Base-by-base conservation (phyloP, 1,139 yeast species). In the Starmera stellimalicola region DNA sequence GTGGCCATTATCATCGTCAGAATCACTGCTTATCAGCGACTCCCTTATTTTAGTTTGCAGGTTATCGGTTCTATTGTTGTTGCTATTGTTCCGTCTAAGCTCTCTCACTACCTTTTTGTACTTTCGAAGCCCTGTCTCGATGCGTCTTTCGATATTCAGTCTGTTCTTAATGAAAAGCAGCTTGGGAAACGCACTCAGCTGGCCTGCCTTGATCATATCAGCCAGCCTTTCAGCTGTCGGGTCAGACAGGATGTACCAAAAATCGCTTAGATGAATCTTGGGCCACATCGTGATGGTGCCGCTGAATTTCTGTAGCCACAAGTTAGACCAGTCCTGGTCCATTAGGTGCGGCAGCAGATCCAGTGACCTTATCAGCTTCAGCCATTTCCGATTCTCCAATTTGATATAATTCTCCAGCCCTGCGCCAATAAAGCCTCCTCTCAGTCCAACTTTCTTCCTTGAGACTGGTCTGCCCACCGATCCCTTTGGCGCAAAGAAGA, bases 261-360 rank as follows among this genome's bases (percentile, higher is more conserved):
- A 75, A 50, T 82, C 93, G 26, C 51, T 55, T 14, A 78, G 52
- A 29, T 60, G 60, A 43, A 76, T 71, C 42, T 77, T 66, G 4
- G 93, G 93, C 78, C 87, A 81, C 20, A 82, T 65, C 0, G 93
- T 82, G 9, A 82, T 76, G 0, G 82, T 65, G 2, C 94, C 94
- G 28, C 79, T 72, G 48, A 82, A 82, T 38, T 70, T 63, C 55
- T 82, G 94, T 26, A 82, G 58, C 70, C 83, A 82, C 29, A 82
- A 66, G 48, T 73, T 76, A 48, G 82, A 77, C 91, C 91, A 82
- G 54, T 82, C 93, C 52, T 77, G 87, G 45, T 79, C 81, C 57
- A 77, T 57, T 31, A 80, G 54, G 42, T 73, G 72, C 3, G 94
- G 94, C 31, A 80, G 59, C 26, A 82, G 58, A 43, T 80, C 85